Evolutionary conservation across 2,329 filamentous ascomycete species (phyloP).

Genomic region (Parastagonospora nodorum): DNA sequence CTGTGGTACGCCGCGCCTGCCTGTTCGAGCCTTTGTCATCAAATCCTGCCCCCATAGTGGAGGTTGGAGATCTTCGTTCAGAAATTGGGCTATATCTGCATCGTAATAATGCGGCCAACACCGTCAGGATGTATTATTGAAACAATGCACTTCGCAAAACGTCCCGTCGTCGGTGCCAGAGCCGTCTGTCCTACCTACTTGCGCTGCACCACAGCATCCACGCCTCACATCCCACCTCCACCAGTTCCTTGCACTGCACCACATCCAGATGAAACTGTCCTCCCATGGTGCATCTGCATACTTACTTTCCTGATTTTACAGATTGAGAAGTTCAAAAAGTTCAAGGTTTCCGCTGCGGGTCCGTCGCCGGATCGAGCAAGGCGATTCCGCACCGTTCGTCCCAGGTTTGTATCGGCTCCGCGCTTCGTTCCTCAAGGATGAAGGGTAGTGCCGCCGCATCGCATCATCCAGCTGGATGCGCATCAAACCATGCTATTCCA

Average conservation of each 20-base stretch:
- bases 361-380: slow-evolving; percentile 24
- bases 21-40: not conserved
- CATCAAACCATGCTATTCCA: slow-evolving; percentile 5
- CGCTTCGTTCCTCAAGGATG: slow-evolving; percentile 16
- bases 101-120: no score
- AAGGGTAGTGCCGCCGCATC: slow-evolving; percentile 20
- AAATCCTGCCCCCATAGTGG: not conserved
- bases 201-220: not conserved
- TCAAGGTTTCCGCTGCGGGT: no score
- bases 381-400: slow-evolving; percentile 28
- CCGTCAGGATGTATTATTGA: no score
- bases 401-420: slow-evolving; percentile 29
- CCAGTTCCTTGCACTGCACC: slow-evolving; percentile 3
- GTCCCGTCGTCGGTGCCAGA: not conserved
- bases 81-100: no score
- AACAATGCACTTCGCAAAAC: not conserved
- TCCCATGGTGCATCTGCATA: not conserved
- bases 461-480: slow-evolving; percentile 18
- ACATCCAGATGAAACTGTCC: slow-evolving; percentile 4
- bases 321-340: no score
- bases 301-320: not conserved
- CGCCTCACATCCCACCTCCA: slow-evolving; percentile 2
- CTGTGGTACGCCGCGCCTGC: not conserved
- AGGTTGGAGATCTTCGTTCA: not conserved
- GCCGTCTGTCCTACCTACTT: not conserved